Base-by-base conservation (phyloP, 768 basidiomycete genomes). In the Epithele typhae region DNA sequence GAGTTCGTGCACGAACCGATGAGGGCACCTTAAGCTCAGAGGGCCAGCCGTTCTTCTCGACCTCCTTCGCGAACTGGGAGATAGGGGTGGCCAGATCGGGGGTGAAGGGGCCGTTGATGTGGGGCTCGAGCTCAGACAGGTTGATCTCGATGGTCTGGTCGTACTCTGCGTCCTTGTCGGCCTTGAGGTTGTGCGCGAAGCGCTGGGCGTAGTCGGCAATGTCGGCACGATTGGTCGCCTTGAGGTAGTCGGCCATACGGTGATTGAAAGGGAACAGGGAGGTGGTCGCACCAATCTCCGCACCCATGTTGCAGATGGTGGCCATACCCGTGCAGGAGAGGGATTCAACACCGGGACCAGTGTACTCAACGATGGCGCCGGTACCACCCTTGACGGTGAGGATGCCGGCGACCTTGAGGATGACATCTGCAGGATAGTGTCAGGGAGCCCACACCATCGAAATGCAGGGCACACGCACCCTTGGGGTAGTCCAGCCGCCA, bases 1-100 rank as follows among this genome's bases (percentile, higher is more conserved):
- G 96, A 98, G 81, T 99, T 99, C 66, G 96, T 98, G 84, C 96
- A 99, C 38, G 96, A 98, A 43, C 96, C 96, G 66, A 99, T 98
- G 48, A 99, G 84, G 51, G 82, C 92, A 98, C 96, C 74, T 89
- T 92, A 73, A 99, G 83, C 66, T 99, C 94, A 45, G 85, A 76
- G 30, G 96, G 96, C 96, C 96, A 98, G 66, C 78, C 75, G 75
- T 98, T 97, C 75, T 89, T 84, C 80, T 91, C 92, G 51, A 88
- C 92, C 57, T 82, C 92, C 25, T 75, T 72, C 42, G 89, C 88
- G 62, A 98, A 96, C 77, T 95, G 88, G 68, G 94, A 96, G 61
- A 99, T 79, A 44, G 96, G 96, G 23, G 95, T 99, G 43, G 96
- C 95, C 56, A 99, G 84, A 78, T 99, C 96, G 37, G 96, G 96